Conservation (phyloP, 331 rosid species). For the Quercus tomentella region DNA sequence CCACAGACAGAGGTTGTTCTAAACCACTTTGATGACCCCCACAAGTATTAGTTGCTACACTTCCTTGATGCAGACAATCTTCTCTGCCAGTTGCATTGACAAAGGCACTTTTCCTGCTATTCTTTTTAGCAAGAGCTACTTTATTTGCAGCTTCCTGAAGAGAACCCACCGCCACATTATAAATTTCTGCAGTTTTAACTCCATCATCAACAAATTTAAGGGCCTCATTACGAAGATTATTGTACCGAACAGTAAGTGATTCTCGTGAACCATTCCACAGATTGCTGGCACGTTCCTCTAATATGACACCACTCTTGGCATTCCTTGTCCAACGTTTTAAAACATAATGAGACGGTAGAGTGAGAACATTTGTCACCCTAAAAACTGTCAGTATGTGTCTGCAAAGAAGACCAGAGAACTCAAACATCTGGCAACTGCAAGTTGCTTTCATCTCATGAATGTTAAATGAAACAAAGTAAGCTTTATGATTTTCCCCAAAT, state of each 20-base stretch:
- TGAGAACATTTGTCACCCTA: constrained; percentile 58
- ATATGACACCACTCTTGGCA: constrained; percentile 52
- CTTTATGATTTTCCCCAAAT: constrained; percentile 42
- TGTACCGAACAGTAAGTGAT: constrained; percentile 36
- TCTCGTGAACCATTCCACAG: constrained; percentile 29
- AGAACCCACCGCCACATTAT: constrained; percentile 33
- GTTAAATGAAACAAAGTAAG: constrained; percentile 39
- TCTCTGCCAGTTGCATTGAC: constrained; percentile 24
- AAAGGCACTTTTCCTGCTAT: constrained; percentile 15
- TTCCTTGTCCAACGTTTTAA: constrained; percentile 56
- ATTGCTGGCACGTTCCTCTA: constrained; percentile 35
- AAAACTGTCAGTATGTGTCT: constrained; percentile 57
- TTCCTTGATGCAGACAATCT: constrained; percentile 13
- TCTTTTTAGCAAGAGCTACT: constrained; percentile 35
- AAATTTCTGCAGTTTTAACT: constrained; percentile 23
- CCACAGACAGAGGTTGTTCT: constrained; percentile 30
- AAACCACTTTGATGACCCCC: constrained; percentile 22
- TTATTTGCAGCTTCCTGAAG: constrained; percentile 46
- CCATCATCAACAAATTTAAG: constrained; percentile 50
- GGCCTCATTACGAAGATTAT: constrained; percentile 43
- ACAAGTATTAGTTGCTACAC: constrained; percentile 17
- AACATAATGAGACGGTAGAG: constrained; percentile 49
- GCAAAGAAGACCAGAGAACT: constrained; percentile 57
- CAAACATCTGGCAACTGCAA: constrained; percentile 61
- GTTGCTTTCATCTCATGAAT: constrained; percentile 38